Conservation (phyloP, 2,329 filamentous ascomycete species). For the Diplodia sapinea region DNA sequence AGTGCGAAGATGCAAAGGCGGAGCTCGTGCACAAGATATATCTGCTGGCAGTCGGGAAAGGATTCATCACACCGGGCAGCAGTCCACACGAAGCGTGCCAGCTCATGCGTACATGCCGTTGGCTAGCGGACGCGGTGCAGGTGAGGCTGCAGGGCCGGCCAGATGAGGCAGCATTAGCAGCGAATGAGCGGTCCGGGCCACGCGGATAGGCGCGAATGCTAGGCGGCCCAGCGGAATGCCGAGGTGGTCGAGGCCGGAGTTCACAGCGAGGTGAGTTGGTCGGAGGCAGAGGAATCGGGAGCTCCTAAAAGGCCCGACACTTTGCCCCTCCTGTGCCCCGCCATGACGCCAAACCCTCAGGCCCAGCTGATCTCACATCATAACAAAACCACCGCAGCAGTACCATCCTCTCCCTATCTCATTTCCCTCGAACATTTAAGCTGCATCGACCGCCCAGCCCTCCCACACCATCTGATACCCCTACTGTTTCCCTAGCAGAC, state of each 20-base stretch:
- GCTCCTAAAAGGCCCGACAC: slow-evolving; percentile 20
- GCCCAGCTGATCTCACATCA: slow-evolving; percentile 31
- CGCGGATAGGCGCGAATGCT: not conserved
- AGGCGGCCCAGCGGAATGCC: not conserved
- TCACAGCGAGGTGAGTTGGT: slow-evolving; percentile 17
- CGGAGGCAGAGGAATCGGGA: slow-evolving; percentile 2
- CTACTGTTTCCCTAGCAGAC: slow-evolving; percentile 7
- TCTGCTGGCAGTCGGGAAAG: not conserved
- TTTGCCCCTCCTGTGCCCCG: slow-evolving; percentile 30
- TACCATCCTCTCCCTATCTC: slow-evolving; percentile 3
- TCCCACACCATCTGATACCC: not conserved
- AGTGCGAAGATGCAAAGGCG: not conserved
- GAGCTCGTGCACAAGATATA: slow-evolving; percentile 1
- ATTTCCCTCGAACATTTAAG: slow-evolving; percentile 22
- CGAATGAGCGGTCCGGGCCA: not conserved
- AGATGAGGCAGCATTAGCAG: slow-evolving; percentile 6
- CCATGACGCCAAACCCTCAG: slow-evolving; percentile 27
- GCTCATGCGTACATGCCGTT: slow-evolving; percentile 23
- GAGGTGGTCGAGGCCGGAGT: not conserved
- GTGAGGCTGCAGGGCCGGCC: slow-evolving; percentile 17
- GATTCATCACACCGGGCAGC: not conserved
- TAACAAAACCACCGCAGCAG: slow-evolving; percentile 22
- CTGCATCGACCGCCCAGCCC: not conserved
- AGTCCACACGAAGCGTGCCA: slow-evolving; percentile 22
- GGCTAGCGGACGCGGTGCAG: not conserved